phyloP scores from a whole-genome alignment of 768 basidiomycete genomes.

The Xanthoconium stramineum region DNA sequence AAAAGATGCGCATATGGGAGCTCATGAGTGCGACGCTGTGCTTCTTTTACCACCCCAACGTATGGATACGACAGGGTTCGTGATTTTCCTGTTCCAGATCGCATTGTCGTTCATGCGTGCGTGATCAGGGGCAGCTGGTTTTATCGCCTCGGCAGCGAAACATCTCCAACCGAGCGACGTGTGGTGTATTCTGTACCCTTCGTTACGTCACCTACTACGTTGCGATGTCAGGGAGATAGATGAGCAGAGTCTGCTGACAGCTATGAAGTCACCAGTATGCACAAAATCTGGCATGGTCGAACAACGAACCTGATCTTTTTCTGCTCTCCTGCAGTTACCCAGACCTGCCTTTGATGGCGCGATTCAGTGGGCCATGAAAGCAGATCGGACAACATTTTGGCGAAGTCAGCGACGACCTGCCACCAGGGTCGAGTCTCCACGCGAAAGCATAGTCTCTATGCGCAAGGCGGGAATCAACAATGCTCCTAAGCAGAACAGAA shows the following conservation, averaged over 20 bases:
- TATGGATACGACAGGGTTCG: conserved; percentile 93
- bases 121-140: conserved; percentile 71
- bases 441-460: conserved; percentile 67
- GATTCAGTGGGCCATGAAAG: conserved; percentile 83
- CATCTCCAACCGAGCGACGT: conserved; percentile 84
- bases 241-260: conserved; percentile 68
- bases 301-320: background rate
- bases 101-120: background rate
- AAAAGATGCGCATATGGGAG: conserved; percentile 97
- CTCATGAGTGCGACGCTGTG: conserved; percentile 84
- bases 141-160: conserved; percentile 82
- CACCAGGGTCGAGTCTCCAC: conserved; percentile 60
- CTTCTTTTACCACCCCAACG: conserved; percentile 92
- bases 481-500: conserved; percentile 46
- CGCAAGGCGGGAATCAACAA: conserved; percentile 47
- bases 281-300: background rate
- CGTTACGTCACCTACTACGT: conserved; percentile 78
- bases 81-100: background rate
- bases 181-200: conserved; percentile 97
- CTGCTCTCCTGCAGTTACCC: conserved; percentile 37
- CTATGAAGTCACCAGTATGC: conserved; percentile 77
- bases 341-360: conserved; percentile 83
- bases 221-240: conserved; percentile 77
- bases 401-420: conserved; percentile 45
- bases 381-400: conserved; percentile 82